Conservation (phyloP, 768 basidiomycete species). For the Rhodotorula kratochvilovae region DNA sequence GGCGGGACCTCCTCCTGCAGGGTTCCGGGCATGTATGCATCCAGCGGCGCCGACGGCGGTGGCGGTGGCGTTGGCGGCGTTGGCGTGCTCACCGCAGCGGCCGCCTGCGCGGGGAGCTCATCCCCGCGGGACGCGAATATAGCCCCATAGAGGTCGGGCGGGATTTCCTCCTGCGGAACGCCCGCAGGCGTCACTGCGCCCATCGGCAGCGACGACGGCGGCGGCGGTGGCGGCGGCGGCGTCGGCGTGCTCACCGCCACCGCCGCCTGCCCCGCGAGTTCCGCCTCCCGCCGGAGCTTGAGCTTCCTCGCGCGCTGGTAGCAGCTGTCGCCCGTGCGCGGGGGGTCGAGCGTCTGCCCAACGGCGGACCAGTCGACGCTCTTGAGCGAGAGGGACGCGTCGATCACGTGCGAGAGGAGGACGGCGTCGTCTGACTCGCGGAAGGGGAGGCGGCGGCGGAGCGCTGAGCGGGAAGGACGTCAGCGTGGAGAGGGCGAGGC, state of each 20-base stretch:
- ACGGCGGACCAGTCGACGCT: background rate
- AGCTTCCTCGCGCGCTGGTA: constrained; percentile 3
- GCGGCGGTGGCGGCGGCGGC: no score
- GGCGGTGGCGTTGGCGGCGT: no score
- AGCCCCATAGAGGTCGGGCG: no score
- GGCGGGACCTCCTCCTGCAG: background rate
- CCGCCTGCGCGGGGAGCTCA: background rate
- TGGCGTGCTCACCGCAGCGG: background rate
- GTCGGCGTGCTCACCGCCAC: background rate
- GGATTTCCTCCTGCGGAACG: no score
- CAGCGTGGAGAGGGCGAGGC: background rate
- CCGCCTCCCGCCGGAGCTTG: background rate
- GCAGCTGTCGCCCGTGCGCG: constrained; percentile 1
- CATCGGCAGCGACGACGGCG: no score
- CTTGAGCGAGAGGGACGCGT: background rate
- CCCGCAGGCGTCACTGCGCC: no score
- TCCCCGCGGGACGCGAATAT: no score
- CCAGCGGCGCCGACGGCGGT: no score
- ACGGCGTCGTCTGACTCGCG: background rate
- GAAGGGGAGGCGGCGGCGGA: background rate
- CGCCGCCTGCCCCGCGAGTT: background rate
- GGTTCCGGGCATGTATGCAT: no score
- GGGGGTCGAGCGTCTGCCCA: background rate
- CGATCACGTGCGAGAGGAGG: background rate
- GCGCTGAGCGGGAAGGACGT: background rate